Evolutionary conservation across 1,284 basidiomycete genomes (phyloP).

Genomic region (Schizopora paradoxa): DNA sequence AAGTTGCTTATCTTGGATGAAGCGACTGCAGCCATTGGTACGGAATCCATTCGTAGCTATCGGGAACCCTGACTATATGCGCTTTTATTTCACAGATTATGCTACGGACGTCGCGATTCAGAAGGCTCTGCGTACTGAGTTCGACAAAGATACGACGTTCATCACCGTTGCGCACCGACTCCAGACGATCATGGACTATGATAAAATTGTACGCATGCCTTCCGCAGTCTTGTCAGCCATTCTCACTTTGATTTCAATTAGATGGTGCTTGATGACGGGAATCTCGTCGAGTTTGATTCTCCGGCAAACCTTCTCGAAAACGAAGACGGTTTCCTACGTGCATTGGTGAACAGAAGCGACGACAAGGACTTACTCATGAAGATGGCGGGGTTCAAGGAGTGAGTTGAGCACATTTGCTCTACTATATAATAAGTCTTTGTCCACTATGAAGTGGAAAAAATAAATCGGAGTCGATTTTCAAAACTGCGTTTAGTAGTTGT

Average conservation of each 20-base stretch:
- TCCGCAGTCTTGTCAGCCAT: background rate
- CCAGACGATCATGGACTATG: constrained; percentile 24
- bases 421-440: too few species aligned
- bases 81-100: constrained; percentile 19
- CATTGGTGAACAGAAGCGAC: constrained; percentile 33
- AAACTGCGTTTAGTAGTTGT: too few species aligned
- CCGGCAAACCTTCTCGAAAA: constrained; percentile 32
- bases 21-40: constrained; percentile 19
- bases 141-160: constrained; percentile 22
- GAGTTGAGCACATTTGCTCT: too few species aligned
- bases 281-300: constrained; percentile 30
- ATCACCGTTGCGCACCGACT: constrained; percentile 25
- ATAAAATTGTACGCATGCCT: constrained; percentile 16
- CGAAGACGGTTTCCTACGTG: constrained; percentile 30
- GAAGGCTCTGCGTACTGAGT: constrained; percentile 21
- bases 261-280: constrained; percentile 19
- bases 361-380: constrained; percentile 31
- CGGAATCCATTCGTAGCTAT: background rate
- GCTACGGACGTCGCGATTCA: constrained; percentile 24
- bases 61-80: background rate
- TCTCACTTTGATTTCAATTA: background rate
- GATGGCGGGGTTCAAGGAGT: constrained; percentile 17
- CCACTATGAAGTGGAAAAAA: too few species aligned
- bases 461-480: too few species aligned
- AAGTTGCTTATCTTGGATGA: constrained; percentile 25